Conservation (phyloP, 2,329 filamentous ascomycete species). For the Cryphonectria nitschkei region DNA sequence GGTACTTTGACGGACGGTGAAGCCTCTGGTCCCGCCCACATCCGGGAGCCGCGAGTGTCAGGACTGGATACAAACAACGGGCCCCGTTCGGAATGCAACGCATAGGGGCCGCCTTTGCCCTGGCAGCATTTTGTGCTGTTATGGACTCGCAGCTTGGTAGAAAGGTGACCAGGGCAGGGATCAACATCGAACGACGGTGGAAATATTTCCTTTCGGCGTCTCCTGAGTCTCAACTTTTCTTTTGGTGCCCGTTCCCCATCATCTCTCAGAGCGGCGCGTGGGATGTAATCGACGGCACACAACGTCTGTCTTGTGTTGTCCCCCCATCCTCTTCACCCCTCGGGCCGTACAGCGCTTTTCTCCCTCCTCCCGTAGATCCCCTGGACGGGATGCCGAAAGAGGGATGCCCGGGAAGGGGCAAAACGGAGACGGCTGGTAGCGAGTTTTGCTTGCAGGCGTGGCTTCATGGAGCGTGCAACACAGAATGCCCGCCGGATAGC, state of each 20-base stretch:
- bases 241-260: neutral
- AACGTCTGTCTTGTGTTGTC: neutral
- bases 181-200: conserved; percentile 5
- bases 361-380: neutral
- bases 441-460: conserved; percentile 7
- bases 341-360: conserved; percentile 12
- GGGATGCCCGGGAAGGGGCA: conserved; percentile 3
- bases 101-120: conserved; percentile 6
- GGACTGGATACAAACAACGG: neutral
- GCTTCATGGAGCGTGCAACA: conserved; percentile 7
- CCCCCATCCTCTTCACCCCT: neutral
- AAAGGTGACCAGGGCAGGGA: neutral
- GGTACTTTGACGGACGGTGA: conserved; percentile 6
- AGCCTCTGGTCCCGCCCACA: conserved; percentile 11
- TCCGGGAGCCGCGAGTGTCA: conserved; percentile 10
- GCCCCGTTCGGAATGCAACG: conserved; percentile 20
- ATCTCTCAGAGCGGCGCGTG: neutral
- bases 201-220: conserved; percentile 13
- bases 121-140: conserved; percentile 5
- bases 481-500: neutral
- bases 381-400: conserved; percentile 22
- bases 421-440: conserved; percentile 12
- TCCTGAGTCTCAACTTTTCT: conserved; percentile 1
- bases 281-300: neutral
- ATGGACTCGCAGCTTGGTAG: conserved; percentile 5